A percentile compares a stretch with the other conserved stretches of the same genome.
Conservation (phyloP, 495 filamentous ascomycete genomes). For the Tuber borchii region DNA sequence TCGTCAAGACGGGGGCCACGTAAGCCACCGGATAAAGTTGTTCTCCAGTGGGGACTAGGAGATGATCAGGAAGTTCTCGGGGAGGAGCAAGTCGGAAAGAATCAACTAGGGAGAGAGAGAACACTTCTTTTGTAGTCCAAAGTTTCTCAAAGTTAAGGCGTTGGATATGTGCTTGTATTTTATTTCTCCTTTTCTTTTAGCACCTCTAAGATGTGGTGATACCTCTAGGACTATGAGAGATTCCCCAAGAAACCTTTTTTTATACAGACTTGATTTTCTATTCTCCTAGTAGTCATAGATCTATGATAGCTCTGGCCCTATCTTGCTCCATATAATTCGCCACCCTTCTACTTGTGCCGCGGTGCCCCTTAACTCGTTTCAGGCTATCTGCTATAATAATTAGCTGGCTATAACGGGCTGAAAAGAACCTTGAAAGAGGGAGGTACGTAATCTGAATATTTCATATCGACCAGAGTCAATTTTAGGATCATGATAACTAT, state of each 20-base stretch:
- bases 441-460: not conserved
- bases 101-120: not conserved
- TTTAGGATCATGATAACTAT: no score
- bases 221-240: not conserved
- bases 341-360: not conserved
- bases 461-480: no score
- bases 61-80: not conserved
- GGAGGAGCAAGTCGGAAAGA: not conserved
- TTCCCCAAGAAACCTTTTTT: not conserved
- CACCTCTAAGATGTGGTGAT: not conserved
- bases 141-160: not conserved
- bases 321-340: not conserved
- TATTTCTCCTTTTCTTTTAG: not conserved
- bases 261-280: not conserved
- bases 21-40: not conserved
- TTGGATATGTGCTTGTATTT: not conserved
- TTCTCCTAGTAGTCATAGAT: not conserved
- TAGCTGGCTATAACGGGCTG: not conserved
- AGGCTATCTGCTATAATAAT: not conserved
- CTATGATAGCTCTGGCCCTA: not conserved
- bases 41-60: not conserved
- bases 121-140: not conserved
- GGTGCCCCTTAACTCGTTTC: not conserved
- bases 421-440: not conserved
- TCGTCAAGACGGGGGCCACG: not conserved